Base-by-base conservation (phyloP, 306 rosid species). In the Fragaria ananassa region DNA sequence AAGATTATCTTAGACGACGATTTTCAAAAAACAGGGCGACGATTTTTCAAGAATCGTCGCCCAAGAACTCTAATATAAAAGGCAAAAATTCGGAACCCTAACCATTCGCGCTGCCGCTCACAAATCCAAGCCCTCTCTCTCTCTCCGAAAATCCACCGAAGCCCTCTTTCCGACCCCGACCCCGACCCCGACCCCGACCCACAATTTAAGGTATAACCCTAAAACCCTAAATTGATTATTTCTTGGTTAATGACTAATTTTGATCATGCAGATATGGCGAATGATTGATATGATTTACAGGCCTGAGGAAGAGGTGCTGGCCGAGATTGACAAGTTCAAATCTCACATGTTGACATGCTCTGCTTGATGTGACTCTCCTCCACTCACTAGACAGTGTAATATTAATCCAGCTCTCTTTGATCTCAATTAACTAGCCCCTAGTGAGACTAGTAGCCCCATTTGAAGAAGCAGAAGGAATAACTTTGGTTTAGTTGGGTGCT, bases 281-380 rank as follows among this genome's bases (percentile, higher is more conserved):
- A 86, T 89, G 89, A 68, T 89, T 15, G 97, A 91, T 81, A 56
- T 88, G 68, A 82, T 91, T 34, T 82, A 89, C 81, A 79, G 92
- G 80, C 89, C 96, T 0, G 80, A 81, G 84, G 88, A 84, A 41
- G 90, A 82, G 54, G 92, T 88, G 69, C n/a, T 89, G 51, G 80
- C 77, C 4, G 95, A 91, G 76, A 84, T 91, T 78, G 86, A 88
- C 9, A 68, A 45, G 80, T 80, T 80, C 76, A 82, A 75, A 71
- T 74, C 88, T 13, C 88, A 85, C 39, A 64, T 83, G 18, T 3
- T 71, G 25, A 85, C 85, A 29, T 78, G 81, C 68, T 31, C 77
- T 37, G 17, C 63, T 0, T 80, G 71, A 80, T 54, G 51, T 12
- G 41, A 5, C 41, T 29, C 57, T 3, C 51, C 14, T 79, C 27